Percentiles rank a stretch among this genome's conserved stretches.
Evolutionary conservation across 2,329 filamentous ascomycete genomes (phyloP).

Genomic region (Colletotrichum abscissum): DNA sequence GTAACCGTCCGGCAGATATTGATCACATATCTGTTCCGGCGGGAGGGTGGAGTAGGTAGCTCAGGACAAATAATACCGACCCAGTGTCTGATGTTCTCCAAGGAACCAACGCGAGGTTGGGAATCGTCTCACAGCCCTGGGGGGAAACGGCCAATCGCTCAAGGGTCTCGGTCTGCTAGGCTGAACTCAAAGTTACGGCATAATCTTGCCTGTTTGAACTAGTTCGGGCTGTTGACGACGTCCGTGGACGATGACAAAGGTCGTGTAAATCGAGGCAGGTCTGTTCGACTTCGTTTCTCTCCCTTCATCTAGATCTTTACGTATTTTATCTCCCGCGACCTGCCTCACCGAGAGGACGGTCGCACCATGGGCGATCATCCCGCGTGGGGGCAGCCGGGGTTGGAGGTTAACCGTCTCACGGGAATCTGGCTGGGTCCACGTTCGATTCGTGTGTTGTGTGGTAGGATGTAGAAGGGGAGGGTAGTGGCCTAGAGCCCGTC

Average conservation of each 20-base stretch:
- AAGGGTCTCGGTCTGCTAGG: conserved; percentile 1
- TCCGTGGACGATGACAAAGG: not conserved
- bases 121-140: not conserved
- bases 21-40: not conserved
- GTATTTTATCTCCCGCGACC: not conserved
- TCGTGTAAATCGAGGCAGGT: not conserved
- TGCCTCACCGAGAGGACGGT: conserved; percentile 23
- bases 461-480: not conserved
- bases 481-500: not conserved
- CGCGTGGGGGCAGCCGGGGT: conserved; percentile 18
- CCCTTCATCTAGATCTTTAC: not conserved
- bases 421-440: not conserved
- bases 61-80: not conserved
- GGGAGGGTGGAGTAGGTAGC: not conserved
- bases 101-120: not conserved
- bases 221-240: not conserved
- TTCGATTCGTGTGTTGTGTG: not conserved
- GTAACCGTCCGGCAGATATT: not conserved
- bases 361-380: conserved; percentile 17
- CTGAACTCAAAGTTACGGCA: conserved; percentile 19
- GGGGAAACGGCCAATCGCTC: not conserved
- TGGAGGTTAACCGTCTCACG: not conserved
- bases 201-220: not conserved
- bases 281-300: not conserved
- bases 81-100: not conserved